Evolutionary conservation across 106 monocot species (phyloP).

Genomic region (Dendrobium chrysotoxum): DNA sequence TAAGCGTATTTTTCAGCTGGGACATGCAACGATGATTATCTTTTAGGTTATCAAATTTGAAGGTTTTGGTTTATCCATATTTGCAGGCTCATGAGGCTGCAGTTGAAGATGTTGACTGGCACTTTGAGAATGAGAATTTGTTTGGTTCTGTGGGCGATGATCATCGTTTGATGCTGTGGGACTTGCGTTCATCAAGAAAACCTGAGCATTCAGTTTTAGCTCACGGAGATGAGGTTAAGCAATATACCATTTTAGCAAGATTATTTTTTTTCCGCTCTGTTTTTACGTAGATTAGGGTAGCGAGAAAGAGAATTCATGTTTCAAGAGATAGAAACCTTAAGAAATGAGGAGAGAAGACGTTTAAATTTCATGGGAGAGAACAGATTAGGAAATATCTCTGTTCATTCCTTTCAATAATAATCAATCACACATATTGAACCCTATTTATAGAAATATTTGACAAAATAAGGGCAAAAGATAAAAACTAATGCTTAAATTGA

Average conservation of each 20-base stretch:
- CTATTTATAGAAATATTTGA: not conserved
- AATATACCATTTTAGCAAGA: not conserved
- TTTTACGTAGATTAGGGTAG: not conserved
- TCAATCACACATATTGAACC: not conserved
- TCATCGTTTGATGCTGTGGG: constrained; percentile 90
- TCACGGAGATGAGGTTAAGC: constrained; percentile 71
- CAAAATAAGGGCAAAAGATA: not conserved
- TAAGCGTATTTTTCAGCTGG: not conserved
- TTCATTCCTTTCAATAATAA: not conserved
- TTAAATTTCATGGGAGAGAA: not conserved
- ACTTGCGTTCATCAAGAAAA: constrained; percentile 58
- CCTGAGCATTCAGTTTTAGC: constrained; percentile 63
- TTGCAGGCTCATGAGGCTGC: constrained; percentile 53
- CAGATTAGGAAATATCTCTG: not conserved
- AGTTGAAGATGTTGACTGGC: constrained; percentile 98
- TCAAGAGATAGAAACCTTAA: not conserved
- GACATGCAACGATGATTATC: not conserved
- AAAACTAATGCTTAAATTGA: not conserved
- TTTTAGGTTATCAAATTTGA: not conserved
- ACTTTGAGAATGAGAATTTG: constrained; percentile 61
- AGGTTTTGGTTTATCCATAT: constrained; percentile 3
- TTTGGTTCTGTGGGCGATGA: constrained; percentile 98
- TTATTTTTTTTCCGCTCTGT: not conserved
- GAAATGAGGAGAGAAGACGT: not conserved
- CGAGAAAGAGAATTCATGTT: not conserved